These are phyloP conservation scores for Tuber calosporum DNA, from an alignment of 495 filamentous ascomycete genomes.

Conservation along the genomic window DNA sequence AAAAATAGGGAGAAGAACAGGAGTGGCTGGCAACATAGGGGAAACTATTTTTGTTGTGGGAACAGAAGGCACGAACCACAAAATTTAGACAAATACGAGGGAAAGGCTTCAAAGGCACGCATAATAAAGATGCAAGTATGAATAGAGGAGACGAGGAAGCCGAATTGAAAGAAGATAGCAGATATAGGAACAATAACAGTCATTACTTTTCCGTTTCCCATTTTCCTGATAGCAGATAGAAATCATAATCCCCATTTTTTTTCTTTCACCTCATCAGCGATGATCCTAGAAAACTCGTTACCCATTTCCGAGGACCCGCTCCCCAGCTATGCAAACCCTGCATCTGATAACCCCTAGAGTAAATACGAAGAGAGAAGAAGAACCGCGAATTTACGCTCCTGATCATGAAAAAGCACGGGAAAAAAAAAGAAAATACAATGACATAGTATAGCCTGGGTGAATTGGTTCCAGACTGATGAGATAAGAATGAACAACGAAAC, in stretches of 20 bases:
- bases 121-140: slow-evolving; percentile 9
- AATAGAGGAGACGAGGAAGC: slow-evolving; percentile 12
- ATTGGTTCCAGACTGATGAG: slow-evolving; percentile 33
- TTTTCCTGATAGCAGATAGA: slow-evolving; percentile 14
- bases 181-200: slow-evolving; percentile 6
- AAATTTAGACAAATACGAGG: slow-evolving; percentile 11
- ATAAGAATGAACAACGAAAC: slow-evolving; percentile 33
- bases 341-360: slow-evolving; percentile 17
- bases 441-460: slow-evolving; percentile 29
- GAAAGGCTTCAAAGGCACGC: slow-evolving; percentile 9
- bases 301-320: slow-evolving; percentile 8
- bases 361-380: slow-evolving; percentile 18
- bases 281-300: slow-evolving; percentile 17
- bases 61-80: background rate
- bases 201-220: slow-evolving; percentile 5
- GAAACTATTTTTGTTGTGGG: background rate
- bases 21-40: background rate
- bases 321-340: slow-evolving; percentile 16
- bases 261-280: slow-evolving; percentile 15
- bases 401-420: background rate
- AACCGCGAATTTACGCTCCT: slow-evolving; percentile 9
- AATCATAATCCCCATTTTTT: slow-evolving; percentile 14
- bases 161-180: slow-evolving; percentile 12
- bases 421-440: slow-evolving; percentile 22
- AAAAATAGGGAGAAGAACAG: slow-evolving; percentile 6